phyloP scores from a whole-genome alignment of 2,329 filamentous ascomycete species.

The Lasiodiplodia citricola region DNA sequence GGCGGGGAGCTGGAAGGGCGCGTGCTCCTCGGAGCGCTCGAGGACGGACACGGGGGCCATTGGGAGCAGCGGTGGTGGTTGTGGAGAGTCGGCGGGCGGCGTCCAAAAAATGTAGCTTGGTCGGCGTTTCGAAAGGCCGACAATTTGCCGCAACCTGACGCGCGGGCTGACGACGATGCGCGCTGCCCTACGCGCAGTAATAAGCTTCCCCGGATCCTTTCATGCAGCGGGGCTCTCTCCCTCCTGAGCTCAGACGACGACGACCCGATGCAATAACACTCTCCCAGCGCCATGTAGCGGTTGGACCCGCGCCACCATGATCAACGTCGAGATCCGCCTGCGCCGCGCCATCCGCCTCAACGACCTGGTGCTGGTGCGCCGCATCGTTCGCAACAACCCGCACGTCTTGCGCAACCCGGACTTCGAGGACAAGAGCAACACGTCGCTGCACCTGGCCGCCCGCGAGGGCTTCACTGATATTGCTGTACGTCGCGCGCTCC shows the following conservation, averaged over 20 bases:
- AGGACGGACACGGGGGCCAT: conserved; percentile 22
- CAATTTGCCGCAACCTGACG: neutral
- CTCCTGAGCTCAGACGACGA: conserved; percentile 9
- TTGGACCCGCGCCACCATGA: conserved; percentile 57
- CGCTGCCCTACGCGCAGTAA: neutral
- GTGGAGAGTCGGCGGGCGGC: neutral
- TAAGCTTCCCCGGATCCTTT: conserved; percentile 10
- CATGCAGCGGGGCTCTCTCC: neutral
- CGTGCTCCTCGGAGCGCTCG: conserved; percentile 15
- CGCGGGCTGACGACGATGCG: conserved; percentile 12
- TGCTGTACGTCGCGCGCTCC: conserved; percentile 49
- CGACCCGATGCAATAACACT: neutral
- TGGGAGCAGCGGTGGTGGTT: neutral
- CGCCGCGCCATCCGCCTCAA: conserved; percentile 81
- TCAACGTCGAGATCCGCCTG: conserved; percentile 76
- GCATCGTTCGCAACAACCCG: conserved; percentile 77
- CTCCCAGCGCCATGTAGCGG: conserved; percentile 16
- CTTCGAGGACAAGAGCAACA: conserved; percentile 76
- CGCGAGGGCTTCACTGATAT: conserved; percentile 73
- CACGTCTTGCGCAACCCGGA: conserved; percentile 79
- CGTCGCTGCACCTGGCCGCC: conserved; percentile 81
- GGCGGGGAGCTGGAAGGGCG: conserved; percentile 15
- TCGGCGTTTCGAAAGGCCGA: conserved; percentile 21
- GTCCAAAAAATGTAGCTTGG: conserved; percentile 24
- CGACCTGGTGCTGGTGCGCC: conserved; percentile 73